Conservation (phyloP, 2,329 filamentous ascomycete genomes). For the Hirsutella thompsonii region DNA sequence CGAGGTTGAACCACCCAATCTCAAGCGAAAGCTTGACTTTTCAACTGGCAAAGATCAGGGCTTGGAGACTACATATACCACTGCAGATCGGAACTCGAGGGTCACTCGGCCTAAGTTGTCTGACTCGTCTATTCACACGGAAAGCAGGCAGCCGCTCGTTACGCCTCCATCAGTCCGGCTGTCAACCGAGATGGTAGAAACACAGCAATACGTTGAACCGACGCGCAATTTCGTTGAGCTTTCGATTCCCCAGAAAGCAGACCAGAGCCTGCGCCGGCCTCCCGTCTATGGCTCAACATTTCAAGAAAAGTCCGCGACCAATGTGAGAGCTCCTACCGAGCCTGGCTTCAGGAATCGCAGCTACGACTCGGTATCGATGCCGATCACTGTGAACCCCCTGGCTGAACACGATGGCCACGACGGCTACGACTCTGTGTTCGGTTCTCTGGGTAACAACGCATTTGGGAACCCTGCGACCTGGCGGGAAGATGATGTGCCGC, state of each 20-base stretch:
- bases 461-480: slow-evolving; percentile 40
- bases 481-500: slow-evolving; percentile 26
- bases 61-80: not conserved
- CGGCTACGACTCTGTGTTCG: slow-evolving; percentile 47
- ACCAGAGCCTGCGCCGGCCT: not conserved
- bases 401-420: slow-evolving; percentile 16
- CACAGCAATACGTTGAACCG: not conserved
- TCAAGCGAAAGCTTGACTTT: not conserved
- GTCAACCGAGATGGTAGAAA: not conserved
- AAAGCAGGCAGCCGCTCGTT: not conserved
- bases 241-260: not conserved
- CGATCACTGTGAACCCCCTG: slow-evolving; percentile 13
- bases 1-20: slow-evolving; percentile 17
- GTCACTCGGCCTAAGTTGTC: not conserved
- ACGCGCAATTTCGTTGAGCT: not conserved
- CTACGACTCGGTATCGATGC: slow-evolving; percentile 19
- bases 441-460: slow-evolving; percentile 35
- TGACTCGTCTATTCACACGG: not conserved
- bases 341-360: slow-evolving; percentile 18
- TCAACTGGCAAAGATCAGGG: not conserved
- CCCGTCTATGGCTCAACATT: slow-evolving; percentile 1
- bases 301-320: slow-evolving; percentile 4
- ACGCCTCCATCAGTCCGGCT: not conserved
- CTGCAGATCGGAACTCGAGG: not conserved
- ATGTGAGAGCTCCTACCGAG: slow-evolving; percentile 2